These are phyloP conservation scores for Polyporus tsugae DNA, from an alignment of 1,284 basidiomycete species.

Conservation along the genomic window DNA sequence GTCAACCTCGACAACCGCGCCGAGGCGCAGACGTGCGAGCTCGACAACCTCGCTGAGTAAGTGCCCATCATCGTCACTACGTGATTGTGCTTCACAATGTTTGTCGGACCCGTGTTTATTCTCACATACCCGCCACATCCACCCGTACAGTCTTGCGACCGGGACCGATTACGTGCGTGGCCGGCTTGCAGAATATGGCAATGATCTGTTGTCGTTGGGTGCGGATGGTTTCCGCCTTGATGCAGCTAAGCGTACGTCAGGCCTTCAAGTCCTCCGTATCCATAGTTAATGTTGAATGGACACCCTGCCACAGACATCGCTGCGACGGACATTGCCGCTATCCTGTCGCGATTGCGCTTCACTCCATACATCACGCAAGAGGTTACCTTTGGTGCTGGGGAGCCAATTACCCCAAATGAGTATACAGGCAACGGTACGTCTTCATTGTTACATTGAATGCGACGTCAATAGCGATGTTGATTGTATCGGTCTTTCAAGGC, in stretches of 20 bases:
- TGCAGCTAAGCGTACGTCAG: slow-evolving; percentile 65
- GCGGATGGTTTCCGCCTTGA: slow-evolving; percentile 73
- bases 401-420: slow-evolving; percentile 62
- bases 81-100: background rate
- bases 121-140: background rate
- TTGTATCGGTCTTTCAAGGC: slow-evolving; percentile 38
- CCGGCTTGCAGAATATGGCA: slow-evolving; percentile 62
- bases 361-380: slow-evolving; percentile 67
- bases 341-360: slow-evolving; percentile 51
- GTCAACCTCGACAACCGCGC: slow-evolving; percentile 58
- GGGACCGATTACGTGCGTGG: slow-evolving; percentile 66
- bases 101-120: background rate
- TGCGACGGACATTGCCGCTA: slow-evolving; percentile 60
- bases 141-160: slow-evolving; percentile 56
- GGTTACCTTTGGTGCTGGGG: slow-evolving; percentile 59
- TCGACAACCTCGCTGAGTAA: slow-evolving; percentile 66
- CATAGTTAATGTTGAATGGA: background rate
- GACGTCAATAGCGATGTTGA: slow-evolving; percentile 2
- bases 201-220: slow-evolving; percentile 68
- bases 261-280: background rate
- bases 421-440: slow-evolving; percentile 59
- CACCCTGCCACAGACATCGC: slow-evolving; percentile 54
- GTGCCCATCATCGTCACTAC: slow-evolving; percentile 27
- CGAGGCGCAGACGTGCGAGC: slow-evolving; percentile 70
- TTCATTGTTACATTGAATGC: background rate